Evolutionary conservation across 2,329 filamentous ascomycete species (phyloP).

Genomic region (Aspergillus felis): DNA sequence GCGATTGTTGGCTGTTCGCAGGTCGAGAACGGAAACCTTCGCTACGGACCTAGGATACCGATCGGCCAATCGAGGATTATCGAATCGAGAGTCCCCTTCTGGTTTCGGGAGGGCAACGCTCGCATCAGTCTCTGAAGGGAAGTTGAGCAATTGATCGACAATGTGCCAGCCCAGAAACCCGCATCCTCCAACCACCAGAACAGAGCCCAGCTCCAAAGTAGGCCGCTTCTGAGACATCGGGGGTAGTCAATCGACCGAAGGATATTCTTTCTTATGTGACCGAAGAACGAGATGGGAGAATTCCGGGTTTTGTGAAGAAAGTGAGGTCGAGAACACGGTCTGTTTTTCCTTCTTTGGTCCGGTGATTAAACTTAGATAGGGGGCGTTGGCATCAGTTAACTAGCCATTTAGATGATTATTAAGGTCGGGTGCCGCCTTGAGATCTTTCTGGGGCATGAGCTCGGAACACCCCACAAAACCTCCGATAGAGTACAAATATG

Average conservation of each 20-base stretch:
- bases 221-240: conserved; percentile 29
- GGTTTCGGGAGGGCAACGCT: conserved; percentile 36
- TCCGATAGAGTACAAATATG: not conserved
- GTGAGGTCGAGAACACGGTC: not conserved
- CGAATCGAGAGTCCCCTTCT: conserved; percentile 32
- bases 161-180: conserved; percentile 83
- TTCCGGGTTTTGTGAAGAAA: not conserved
- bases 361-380: not conserved
- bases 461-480: not conserved
- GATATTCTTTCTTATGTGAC: not conserved
- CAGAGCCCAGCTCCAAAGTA: conserved; percentile 56
- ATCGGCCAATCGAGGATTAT: conserved; percentile 33
- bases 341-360: too few species aligned
- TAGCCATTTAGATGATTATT: not conserved
- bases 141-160: conserved; percentile 66
- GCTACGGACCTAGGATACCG: conserved; percentile 43
- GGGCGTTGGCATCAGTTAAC: too few species aligned
- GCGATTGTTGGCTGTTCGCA: conserved; percentile 67
- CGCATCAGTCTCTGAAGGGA: conserved; percentile 47
- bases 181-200: conserved; percentile 77
- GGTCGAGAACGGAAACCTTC: conserved; percentile 66
- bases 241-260: not conserved
- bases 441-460: not conserved
- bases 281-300: not conserved
- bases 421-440: not conserved